phyloP scores from a whole-genome alignment of 768 basidiomycete genomes.

The Filobasidium floriforme region DNA sequence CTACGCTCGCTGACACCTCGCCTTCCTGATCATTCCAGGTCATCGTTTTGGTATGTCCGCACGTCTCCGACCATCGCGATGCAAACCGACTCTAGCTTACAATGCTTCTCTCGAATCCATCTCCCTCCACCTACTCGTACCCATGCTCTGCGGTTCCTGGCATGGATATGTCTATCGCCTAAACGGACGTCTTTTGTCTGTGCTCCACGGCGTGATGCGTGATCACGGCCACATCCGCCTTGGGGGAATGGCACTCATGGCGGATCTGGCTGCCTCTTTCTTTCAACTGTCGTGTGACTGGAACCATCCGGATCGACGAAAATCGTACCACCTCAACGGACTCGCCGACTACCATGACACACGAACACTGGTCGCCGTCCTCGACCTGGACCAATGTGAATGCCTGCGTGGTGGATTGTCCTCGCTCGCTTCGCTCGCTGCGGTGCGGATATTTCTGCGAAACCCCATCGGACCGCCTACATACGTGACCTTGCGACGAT shows the following conservation, averaged over 20 bases:
- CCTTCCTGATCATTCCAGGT: conserved; percentile 27
- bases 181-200: no score
- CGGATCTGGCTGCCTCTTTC: no score
- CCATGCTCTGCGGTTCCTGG: no score
- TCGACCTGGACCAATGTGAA: background rate
- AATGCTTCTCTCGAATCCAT: background rate
- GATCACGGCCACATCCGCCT: no score
- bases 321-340: background rate
- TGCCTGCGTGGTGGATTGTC: background rate
- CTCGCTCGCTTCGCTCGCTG: conserved; percentile 4
- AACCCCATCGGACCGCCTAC: background rate
- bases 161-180: no score
- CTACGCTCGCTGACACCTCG: background rate
- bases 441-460: background rate
- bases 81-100: background rate
- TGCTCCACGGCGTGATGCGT: no score
- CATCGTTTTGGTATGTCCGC: conserved; percentile 38
- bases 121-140: background rate
- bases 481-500: background rate
- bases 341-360: background rate
- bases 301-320: no score
- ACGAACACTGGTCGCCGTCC: background rate
- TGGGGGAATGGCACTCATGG: no score
- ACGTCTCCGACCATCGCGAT: background rate
- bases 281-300: no score